Percentiles rank a stretch among this genome's conserved stretches.
These are phyloP conservation scores for Alternaria panax DNA, from an alignment of 2,329 filamentous ascomycete species.

Conservation along the genomic window DNA sequence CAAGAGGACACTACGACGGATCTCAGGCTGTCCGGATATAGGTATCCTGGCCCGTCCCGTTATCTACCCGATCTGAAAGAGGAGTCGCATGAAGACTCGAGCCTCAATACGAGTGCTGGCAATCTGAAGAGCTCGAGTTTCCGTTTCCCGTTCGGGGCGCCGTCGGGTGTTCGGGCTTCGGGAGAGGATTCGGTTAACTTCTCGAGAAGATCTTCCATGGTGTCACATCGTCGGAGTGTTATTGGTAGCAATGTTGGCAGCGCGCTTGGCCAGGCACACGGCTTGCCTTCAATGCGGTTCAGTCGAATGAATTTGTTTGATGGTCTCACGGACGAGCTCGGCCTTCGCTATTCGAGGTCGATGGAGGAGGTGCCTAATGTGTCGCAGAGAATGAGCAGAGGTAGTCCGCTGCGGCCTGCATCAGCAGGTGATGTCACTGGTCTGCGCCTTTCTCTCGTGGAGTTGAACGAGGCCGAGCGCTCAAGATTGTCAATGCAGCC, in stretches of 20 bases:
- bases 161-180: constrained; percentile 27
- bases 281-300: constrained; percentile 58
- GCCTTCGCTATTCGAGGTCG: constrained; percentile 49
- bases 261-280: constrained; percentile 39
- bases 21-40: constrained; percentile 40
- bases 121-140: constrained; percentile 42
- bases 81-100: constrained; percentile 58
- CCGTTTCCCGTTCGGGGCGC: constrained; percentile 31
- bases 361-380: constrained; percentile 41
- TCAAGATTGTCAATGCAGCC: constrained; percentile 15
- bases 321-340: constrained; percentile 55
- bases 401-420: constrained; percentile 47
- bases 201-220: constrained; percentile 29
- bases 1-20: constrained; percentile 45
- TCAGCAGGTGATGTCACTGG: constrained; percentile 50
- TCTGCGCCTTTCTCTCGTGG: constrained; percentile 56
- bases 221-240: constrained; percentile 29
- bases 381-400: constrained; percentile 40
- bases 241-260: constrained; percentile 32
- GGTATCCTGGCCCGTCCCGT: constrained; percentile 39
- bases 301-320: constrained; percentile 56
- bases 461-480: constrained; percentile 49
- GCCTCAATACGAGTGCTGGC: constrained; percentile 48
- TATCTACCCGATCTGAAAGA: constrained; percentile 57
- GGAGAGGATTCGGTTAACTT: constrained; percentile 32